These are phyloP conservation scores for Mayamaea pseudoterrestris DNA, from an alignment of 108 stramenopile species.

Conservation along the genomic window DNA sequence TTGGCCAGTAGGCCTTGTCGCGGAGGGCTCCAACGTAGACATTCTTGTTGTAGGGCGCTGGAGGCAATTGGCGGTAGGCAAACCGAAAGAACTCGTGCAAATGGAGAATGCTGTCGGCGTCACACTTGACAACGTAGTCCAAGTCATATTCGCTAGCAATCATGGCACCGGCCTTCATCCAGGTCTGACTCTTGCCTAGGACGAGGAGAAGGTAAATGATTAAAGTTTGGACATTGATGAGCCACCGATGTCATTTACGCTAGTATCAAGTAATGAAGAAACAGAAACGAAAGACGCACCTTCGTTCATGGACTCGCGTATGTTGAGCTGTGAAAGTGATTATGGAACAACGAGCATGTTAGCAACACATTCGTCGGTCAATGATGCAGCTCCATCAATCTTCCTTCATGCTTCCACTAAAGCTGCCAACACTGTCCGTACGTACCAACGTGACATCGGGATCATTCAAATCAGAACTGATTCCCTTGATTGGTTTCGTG, in stretches of 20 bases:
- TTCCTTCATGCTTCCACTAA: no score
- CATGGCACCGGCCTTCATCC: slow-evolving; percentile 22
- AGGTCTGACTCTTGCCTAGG: slow-evolving; percentile 33
- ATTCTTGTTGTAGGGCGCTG: slow-evolving; percentile 16
- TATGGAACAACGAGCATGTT: not conserved
- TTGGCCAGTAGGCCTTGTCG: slow-evolving; percentile 31
- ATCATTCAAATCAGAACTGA: slow-evolving; percentile 2
- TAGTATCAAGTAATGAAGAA: no score
- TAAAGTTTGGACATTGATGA: no score
- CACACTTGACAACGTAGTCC: slow-evolving; percentile 29
- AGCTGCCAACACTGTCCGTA: no score
- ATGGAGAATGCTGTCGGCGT: slow-evolving; percentile 30
- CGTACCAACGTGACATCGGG: slow-evolving; percentile 8
- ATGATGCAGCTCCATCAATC: no score
- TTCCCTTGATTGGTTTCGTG: not conserved
- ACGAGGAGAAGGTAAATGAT: no score
- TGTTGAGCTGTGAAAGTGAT: not conserved
- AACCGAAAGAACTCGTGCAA: slow-evolving; percentile 30
- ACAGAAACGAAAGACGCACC: no score
- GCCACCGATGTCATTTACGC: no score
- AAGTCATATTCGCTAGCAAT: slow-evolving; percentile 12
- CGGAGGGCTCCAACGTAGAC: slow-evolving; percentile 27
- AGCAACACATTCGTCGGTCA: no score
- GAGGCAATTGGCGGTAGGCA: slow-evolving; percentile 25
- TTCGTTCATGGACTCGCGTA: slow-evolving; percentile 40